Percentiles rank a stretch among this genome's conserved stretches.
phyloP scores from a whole-genome alignment of 306 rosid species.

The Rosa chinensis region DNA sequence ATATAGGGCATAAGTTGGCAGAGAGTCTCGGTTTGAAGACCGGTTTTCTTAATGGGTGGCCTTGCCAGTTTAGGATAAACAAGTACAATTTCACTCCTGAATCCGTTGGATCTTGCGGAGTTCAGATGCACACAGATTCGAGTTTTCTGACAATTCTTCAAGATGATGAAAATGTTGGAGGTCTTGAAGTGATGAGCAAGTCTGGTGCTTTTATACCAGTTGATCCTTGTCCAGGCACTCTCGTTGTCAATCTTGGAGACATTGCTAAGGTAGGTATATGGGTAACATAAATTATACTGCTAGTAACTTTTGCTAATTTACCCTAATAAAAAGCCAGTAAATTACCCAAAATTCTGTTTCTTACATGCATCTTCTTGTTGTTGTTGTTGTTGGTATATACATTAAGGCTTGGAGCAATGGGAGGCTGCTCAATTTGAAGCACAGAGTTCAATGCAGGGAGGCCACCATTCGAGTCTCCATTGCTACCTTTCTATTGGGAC shows the following conservation, averaged over 20 bases:
- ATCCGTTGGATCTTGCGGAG: conserved; percentile 48
- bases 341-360: not conserved
- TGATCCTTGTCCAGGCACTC: conserved; percentile 45
- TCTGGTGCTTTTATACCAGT: conserved; percentile 36
- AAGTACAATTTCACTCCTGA: conserved; percentile 55
- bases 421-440: conserved; percentile 51
- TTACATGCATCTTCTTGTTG: not conserved
- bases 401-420: conserved; percentile 65
- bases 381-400: not conserved
- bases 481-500: conserved; percentile 51
- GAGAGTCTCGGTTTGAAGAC: conserved; percentile 41
- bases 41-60: conserved; percentile 44
- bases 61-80: conserved; percentile 58
- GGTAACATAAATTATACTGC: not conserved
- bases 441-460: conserved; percentile 56
- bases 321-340: not conserved
- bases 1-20: conserved; percentile 41
- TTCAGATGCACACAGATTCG: conserved; percentile 57
- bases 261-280: conserved; percentile 40
- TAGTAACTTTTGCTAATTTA: not conserved
- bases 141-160: conserved; percentile 59
- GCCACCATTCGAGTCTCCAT: conserved; percentile 41
- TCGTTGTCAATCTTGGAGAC: conserved; percentile 59
- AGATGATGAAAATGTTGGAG: conserved; percentile 66
- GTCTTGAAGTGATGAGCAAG: conserved; percentile 52